These are phyloP conservation scores for Aspergillus ruber DNA, from an alignment of 2,329 filamentous ascomycete genomes.

Conservation along the genomic window DNA sequence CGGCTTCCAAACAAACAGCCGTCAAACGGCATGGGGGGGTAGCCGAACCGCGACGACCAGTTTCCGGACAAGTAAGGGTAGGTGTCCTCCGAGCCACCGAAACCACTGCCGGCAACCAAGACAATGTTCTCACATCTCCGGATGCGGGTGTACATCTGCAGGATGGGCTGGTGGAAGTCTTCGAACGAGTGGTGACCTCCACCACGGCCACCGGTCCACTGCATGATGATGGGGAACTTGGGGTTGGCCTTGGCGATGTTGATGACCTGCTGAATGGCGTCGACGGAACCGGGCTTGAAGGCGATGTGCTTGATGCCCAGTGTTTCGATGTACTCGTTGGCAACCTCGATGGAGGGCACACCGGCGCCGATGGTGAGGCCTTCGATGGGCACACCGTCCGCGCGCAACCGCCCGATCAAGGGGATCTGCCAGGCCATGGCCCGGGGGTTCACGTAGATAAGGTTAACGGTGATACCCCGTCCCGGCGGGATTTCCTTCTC, in stretches of 20 bases:
- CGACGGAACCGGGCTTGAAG: constrained; percentile 85
- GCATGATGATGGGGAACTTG: constrained; percentile 77
- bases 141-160: constrained; percentile 86
- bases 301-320: constrained; percentile 86
- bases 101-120: constrained; percentile 80
- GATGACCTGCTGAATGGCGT: constrained; percentile 81
- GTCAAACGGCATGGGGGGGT: constrained; percentile 89
- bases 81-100: constrained; percentile 81
- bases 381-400: constrained; percentile 84
- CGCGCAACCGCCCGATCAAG: constrained; percentile 68
- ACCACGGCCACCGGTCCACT: constrained; percentile 90
- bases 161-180: constrained; percentile 85
- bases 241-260: constrained; percentile 91
- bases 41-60: constrained; percentile 81
- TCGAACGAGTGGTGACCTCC: constrained; percentile 92
- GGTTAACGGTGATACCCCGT: constrained; percentile 79
- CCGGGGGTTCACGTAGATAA: constrained; percentile 85
- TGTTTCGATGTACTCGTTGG: constrained; percentile 88
- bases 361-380: constrained; percentile 87
- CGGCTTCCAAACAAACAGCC: constrained; percentile 85
- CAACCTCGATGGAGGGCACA: constrained; percentile 87
- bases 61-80: constrained; percentile 85
- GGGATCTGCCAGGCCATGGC: constrained; percentile 93
- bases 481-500: constrained; percentile 77
- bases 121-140: constrained; percentile 80